Conservation (phyloP, 2,329 filamentous ascomycete species). For the Ceratocystis smalleyi region DNA sequence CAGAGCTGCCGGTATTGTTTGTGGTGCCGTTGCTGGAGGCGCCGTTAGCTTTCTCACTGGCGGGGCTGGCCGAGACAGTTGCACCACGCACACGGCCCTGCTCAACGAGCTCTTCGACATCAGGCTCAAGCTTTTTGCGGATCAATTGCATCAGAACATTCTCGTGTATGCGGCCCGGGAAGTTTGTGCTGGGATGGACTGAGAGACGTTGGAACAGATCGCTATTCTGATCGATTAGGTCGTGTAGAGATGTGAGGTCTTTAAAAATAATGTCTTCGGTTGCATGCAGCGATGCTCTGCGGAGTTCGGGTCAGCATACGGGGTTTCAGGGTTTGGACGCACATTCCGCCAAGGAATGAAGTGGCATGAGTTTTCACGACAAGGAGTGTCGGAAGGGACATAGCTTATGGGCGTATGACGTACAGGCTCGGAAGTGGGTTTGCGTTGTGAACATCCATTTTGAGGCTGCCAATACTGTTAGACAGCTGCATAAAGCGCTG, state of each 20-base stretch:
- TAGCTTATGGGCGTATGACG: constrained; percentile 18
- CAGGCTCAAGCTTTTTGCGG: constrained; percentile 69
- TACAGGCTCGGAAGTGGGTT: constrained; percentile 55
- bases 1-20: neutral
- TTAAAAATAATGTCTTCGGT: constrained; percentile 55
- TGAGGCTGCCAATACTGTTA: constrained; percentile 50
- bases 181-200: constrained; percentile 61
- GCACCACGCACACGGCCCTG: constrained; percentile 32
- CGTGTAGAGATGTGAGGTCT: constrained; percentile 52
- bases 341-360: neutral
- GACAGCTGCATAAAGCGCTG: constrained; percentile 53
- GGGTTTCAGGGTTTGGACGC: neutral
- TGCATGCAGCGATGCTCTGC: constrained; percentile 55
- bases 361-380: neutral
- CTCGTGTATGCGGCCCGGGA: constrained; percentile 53
- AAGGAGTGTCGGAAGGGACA: neutral
- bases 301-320: neutral
- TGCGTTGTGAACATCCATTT: constrained; percentile 42
- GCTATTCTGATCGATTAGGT: constrained; percentile 47
- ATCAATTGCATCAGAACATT: constrained; percentile 52
- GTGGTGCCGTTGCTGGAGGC: neutral
- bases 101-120: constrained; percentile 57
- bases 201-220: constrained; percentile 55
- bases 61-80: neutral
- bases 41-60: constrained; percentile 19